phyloP scores from a whole-genome alignment of 1,139 yeast species.

The Pichia kudriavzevii region DNA sequence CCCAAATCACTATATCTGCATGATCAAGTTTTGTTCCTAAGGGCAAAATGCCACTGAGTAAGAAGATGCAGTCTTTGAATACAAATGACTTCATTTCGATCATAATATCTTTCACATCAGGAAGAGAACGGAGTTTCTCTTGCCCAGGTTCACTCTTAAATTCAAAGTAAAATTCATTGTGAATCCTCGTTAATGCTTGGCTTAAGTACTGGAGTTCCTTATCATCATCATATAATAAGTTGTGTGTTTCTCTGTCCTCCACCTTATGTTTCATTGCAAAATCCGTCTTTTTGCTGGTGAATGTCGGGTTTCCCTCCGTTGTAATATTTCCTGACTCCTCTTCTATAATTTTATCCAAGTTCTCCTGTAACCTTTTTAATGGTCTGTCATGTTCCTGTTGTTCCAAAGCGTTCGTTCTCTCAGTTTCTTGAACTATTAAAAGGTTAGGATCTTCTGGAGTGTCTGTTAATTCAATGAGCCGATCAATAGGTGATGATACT shows the following conservation, averaged over 20 bases:
- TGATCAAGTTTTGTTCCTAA: conserved; percentile 60
- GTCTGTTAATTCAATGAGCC: conserved; percentile 42
- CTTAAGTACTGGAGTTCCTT: conserved; percentile 63
- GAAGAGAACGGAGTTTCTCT: too few species aligned
- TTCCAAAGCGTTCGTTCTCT: conserved; percentile 51
- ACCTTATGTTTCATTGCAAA: not conserved
- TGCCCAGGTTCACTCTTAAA: conserved; percentile 25
- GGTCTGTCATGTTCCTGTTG: conserved; percentile 73
- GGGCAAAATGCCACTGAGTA: conserved; percentile 85
- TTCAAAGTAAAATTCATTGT: conserved; percentile 53
- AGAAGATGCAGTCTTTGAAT: conserved; percentile 59
- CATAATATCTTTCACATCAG: conserved; percentile 61
- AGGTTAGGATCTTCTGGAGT: conserved; percentile 40
- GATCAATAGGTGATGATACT: conserved; percentile 39
- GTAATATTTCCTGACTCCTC: conserved; percentile 7
- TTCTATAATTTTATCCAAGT: conserved; percentile 49
- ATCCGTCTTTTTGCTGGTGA: not conserved
- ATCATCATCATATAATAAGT: conserved; percentile 72
- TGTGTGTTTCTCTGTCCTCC: conserved; percentile 38
- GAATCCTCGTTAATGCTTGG: conserved; percentile 55
- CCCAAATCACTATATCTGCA: conserved; percentile 89
- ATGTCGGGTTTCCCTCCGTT: conserved; percentile 9
- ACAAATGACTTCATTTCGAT: conserved; percentile 65
- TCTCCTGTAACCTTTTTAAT: conserved; percentile 72
- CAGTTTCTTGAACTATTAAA: conserved; percentile 46